Evolutionary conservation across 495 filamentous ascomycete genomes (phyloP), one percentile per base, ranked within the genome.

Genomic region (Tuber calosporum): DNA sequence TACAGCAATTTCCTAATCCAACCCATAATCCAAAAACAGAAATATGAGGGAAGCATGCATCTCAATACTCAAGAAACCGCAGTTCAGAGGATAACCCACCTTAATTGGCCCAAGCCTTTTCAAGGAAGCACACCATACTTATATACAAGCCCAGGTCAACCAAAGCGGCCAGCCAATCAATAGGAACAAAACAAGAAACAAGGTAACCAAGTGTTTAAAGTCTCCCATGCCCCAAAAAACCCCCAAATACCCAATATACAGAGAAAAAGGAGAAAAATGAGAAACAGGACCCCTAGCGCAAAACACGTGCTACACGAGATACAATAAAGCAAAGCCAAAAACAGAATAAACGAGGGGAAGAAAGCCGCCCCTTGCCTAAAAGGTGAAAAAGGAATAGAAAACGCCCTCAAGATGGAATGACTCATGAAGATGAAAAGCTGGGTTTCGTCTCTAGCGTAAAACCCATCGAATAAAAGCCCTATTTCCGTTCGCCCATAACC

Each of bases 391-490:
- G 48, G 26, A 62, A 62, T 62, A 13, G 6, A 62, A 34, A 62
- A 62, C 53, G 53, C 53, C 53, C 53, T 62, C 13, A 26, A 34
- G 26, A 34, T 62, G 53, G 53, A 77, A 77, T 75, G 74, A 68
- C 76, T 26, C 74, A 45, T 77, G 74, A 66, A 78, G 73, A 69
- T 62, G 43, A 78, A 71, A 66, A 70, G 40, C 26, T 45, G 42
- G 62, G 53, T 17, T 62, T 30, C 13, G 4, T 62, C 53, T 20
- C 69, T 66, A 40, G 40, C 37, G 45, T 41, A 39, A 66, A 75
- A 74, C 40, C 30, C 71, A 15, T n/a, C 17, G 36, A 40, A 30
- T 53, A 42, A 22, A 41, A 53, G 53, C 41, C 66, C 62, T 36
- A 71, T 48, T 38, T 36, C 53, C 69, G 19, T 37, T 67, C n/a